phyloP scores from a whole-genome alignment of 2,329 filamentous ascomycete genomes.

The Didymella arachidicola region DNA sequence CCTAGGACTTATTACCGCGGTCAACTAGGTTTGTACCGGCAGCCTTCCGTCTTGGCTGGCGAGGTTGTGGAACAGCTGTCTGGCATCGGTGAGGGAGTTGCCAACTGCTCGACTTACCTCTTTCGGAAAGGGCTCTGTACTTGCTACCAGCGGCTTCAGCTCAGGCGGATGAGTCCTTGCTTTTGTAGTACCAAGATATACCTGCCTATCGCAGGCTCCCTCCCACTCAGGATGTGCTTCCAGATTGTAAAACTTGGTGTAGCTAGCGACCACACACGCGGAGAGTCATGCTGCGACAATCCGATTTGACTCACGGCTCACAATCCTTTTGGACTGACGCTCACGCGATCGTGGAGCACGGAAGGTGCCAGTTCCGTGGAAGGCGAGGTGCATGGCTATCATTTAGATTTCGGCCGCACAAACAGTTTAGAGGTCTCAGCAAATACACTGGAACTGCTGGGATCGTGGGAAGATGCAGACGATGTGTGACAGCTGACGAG shows the following conservation, averaged over 20 bases:
- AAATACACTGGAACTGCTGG: not conserved
- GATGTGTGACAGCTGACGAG: slow-evolving; percentile 11
- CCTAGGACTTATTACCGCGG: not conserved
- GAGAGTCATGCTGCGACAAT: slow-evolving; percentile 1
- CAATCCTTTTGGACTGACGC: not conserved
- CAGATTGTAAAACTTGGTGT: not conserved
- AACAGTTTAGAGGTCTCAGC: not conserved
- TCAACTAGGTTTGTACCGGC: not conserved
- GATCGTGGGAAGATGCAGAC: not conserved
- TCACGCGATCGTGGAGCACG: slow-evolving; percentile 2
- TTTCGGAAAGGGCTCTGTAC: not conserved
- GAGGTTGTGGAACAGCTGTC: not conserved
- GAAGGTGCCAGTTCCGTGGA: not conserved
- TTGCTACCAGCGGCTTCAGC: not conserved
- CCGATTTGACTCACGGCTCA: not conserved
- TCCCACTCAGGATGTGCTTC: not conserved
- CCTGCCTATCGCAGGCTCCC: not conserved
- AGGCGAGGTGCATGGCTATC: not conserved
- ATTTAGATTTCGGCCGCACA: not conserved
- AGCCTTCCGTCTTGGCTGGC: slow-evolving; percentile 9
- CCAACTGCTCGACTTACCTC: not conserved
- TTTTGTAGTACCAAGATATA: not conserved
- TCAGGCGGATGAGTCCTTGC: not conserved
- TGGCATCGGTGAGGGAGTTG: not conserved
- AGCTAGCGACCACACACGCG: not conserved